phyloP scores from a whole-genome alignment of 345 rosid species.

The Populus pruinosa region DNA sequence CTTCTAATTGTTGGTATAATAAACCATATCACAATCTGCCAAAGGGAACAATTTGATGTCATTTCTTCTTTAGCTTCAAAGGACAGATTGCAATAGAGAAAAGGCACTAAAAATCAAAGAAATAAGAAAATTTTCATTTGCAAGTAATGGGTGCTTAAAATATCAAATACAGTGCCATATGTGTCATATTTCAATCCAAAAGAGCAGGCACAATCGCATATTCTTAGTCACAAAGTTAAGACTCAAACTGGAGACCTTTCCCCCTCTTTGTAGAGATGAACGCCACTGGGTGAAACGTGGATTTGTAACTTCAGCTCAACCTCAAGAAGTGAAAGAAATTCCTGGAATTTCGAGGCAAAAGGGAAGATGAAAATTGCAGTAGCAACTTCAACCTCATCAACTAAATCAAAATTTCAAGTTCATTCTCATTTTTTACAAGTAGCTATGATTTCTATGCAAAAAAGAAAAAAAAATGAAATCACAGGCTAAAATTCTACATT shows the following conservation, averaged over 20 bases:
- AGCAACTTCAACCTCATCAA: background rate
- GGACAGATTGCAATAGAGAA: background rate
- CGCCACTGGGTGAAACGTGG: background rate
- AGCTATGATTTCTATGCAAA: background rate
- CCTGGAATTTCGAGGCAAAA: background rate
- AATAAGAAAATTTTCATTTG: background rate
- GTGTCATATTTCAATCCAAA: background rate
- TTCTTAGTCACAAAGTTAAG: background rate
- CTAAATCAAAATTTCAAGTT: background rate
- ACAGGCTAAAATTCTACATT: background rate
- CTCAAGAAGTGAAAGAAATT: background rate
- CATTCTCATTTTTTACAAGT: background rate
- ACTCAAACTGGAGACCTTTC: background rate
- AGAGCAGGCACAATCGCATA: too few species aligned
- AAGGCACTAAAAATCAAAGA: background rate
- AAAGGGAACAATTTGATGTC: slow-evolving; percentile 1
- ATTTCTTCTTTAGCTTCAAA: background rate
- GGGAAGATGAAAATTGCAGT: background rate
- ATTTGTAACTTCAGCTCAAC: background rate
- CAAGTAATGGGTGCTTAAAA: background rate
- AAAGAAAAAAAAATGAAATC: background rate
- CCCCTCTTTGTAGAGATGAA: background rate
- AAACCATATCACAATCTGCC: slow-evolving; percentile 85
- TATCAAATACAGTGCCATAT: background rate
- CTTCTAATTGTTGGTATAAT: slow-evolving; percentile 61